phyloP scores from a whole-genome alignment of 2,329 filamentous ascomycete species.

The Fusarium sp. region DNA sequence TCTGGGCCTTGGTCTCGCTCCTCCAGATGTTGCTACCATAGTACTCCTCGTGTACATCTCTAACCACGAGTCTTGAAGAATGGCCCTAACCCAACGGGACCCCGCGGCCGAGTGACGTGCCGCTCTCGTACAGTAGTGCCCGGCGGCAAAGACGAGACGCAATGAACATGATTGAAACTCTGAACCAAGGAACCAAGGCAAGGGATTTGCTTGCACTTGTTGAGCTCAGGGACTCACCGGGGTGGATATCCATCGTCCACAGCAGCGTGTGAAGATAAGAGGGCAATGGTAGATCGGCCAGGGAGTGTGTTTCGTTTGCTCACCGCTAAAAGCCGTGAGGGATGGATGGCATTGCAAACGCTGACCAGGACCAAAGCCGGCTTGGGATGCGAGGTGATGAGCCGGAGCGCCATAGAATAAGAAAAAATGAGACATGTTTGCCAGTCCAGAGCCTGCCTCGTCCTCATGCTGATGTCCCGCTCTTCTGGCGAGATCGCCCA shows the following conservation, averaged over 20 bases:
- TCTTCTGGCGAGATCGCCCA: background rate
- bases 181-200: background rate
- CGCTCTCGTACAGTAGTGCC: slow-evolving; percentile 41
- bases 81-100: slow-evolving; percentile 28
- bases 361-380: slow-evolving; percentile 2
- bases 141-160: slow-evolving; percentile 27
- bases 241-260: background rate
- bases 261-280: slow-evolving; percentile 1
- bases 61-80: slow-evolving; percentile 1
- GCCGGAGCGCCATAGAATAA: background rate
- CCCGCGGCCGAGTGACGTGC: slow-evolving; percentile 41
- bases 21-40: background rate
- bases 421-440: background rate
- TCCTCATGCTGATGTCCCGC: background rate
- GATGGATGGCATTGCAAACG: slow-evolving; percentile 1
- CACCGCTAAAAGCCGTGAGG: slow-evolving; percentile 22
- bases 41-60: slow-evolving; percentile 18
- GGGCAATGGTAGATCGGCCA: slow-evolving; percentile 8
- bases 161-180: background rate
- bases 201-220: slow-evolving; percentile 3
- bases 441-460: background rate
- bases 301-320: slow-evolving; percentile 23
- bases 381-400: slow-evolving; percentile 10
- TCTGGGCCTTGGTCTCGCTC: background rate
- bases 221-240: slow-evolving; percentile 10